A percentile compares a stretch with the other conserved stretches of the same genome.
Evolutionary conservation across 1,139 yeast species (phyloP).

Genomic region (Sugiyamaella paludigena): DNA sequence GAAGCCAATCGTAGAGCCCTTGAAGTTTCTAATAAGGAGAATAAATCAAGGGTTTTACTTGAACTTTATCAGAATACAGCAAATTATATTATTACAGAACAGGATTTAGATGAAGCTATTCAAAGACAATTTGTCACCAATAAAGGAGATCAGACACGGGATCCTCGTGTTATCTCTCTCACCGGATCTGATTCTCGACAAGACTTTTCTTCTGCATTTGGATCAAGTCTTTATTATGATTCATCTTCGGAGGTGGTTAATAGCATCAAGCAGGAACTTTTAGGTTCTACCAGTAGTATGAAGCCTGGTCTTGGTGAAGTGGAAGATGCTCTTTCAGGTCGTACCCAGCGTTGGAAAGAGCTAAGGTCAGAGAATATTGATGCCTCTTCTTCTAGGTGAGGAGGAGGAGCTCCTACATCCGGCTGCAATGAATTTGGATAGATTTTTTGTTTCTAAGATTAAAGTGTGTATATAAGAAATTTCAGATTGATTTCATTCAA

Average conservation of each 20-base stretch:
- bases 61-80: constrained; percentile 71
- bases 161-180: constrained; percentile 14
- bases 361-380: too few species aligned
- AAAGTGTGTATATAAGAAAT: too few species aligned
- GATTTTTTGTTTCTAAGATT: too few species aligned
- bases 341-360: constrained; percentile 10
- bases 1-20: constrained; percentile 49
- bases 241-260: constrained; percentile 9
- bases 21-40: constrained; percentile 45
- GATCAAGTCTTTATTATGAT: constrained; percentile 12
- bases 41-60: constrained; percentile 56
- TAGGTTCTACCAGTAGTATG: constrained; percentile 38
- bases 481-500: too few species aligned
- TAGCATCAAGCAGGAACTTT: constrained; percentile 22
- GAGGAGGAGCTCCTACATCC: too few species aligned
- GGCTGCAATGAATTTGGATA: too few species aligned
- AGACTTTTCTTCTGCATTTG: constrained; percentile 9
- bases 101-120: constrained; percentile 56
- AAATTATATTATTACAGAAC: constrained; percentile 63
- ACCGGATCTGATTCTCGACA: constrained; percentile 12
- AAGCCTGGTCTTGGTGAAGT: constrained; percentile 51
- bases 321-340: constrained; percentile 39
- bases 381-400: too few species aligned
- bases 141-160: constrained; percentile 11
- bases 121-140: constrained; percentile 48